These are phyloP conservation scores for Suillus brevipes DNA, from an alignment of 768 basidiomycete genomes.

Conservation along the genomic window DNA sequence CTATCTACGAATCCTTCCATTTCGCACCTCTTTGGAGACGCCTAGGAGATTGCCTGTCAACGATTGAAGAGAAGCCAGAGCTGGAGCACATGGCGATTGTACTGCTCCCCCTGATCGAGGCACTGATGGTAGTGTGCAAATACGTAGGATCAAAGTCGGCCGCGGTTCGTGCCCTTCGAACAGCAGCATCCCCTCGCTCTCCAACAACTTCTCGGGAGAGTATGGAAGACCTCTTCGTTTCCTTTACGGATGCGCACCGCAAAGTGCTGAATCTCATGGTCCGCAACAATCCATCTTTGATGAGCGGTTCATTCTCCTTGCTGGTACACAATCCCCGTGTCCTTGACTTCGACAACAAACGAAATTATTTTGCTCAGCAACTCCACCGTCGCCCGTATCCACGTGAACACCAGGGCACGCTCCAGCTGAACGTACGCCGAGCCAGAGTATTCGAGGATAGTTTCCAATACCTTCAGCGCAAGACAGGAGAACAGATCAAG, in stretches of 20 bases:
- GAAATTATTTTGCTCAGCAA: slow-evolving; percentile 93
- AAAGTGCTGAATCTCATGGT: slow-evolving; percentile 97
- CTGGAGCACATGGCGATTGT: slow-evolving; percentile 90
- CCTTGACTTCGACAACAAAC: slow-evolving; percentile 99
- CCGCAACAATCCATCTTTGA: slow-evolving; percentile 94
- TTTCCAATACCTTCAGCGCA: slow-evolving; percentile 86
- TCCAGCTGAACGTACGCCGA: slow-evolving; percentile 88
- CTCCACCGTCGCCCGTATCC: slow-evolving; percentile 79
- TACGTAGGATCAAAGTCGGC: slow-evolving; percentile 74
- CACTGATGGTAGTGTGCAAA: slow-evolving; percentile 98
- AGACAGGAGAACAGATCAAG: slow-evolving; percentile 95
- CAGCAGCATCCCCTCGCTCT: slow-evolving; percentile 68
- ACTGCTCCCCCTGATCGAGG: slow-evolving; percentile 90
- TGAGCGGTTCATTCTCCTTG: slow-evolving; percentile 97
- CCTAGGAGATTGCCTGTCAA: slow-evolving; percentile 84
- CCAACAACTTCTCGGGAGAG: slow-evolving; percentile 69
- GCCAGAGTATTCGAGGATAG: slow-evolving; percentile 97
- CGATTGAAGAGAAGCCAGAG: slow-evolving; percentile 78
- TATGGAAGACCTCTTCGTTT: slow-evolving; percentile 89
- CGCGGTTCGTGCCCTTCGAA: slow-evolving; percentile 54
- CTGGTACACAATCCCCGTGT: slow-evolving; percentile 95
- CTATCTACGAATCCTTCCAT: slow-evolving; percentile 88
- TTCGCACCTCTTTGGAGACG: slow-evolving; percentile 88
- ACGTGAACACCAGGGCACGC: slow-evolving; percentile 78
- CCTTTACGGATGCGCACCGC: slow-evolving; percentile 90